Evolutionary conservation across 2,329 filamentous ascomycete species (phyloP).

Genomic region (Apiospora marii): DNA sequence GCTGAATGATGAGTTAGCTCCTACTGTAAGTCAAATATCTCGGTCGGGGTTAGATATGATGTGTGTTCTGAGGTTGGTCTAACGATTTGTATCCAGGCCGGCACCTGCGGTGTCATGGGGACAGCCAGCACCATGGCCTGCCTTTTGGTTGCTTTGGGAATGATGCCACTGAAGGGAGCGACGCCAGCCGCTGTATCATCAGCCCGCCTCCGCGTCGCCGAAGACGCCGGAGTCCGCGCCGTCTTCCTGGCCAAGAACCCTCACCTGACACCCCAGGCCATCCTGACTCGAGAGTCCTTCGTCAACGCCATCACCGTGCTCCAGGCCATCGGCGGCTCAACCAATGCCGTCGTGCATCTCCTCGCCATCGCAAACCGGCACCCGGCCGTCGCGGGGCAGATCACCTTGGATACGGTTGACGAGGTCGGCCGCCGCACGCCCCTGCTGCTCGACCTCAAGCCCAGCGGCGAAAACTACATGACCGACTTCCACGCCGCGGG

Average conservation of each 20-base stretch:
- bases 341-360: conserved; percentile 86
- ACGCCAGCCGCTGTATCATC: conserved; percentile 82
- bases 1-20: conserved; percentile 77
- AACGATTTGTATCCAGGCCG: conserved; percentile 53
- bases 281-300: conserved; percentile 79
- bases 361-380: conserved; percentile 82
- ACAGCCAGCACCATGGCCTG: conserved; percentile 92
- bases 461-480: conserved; percentile 87
- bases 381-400: conserved; percentile 66
- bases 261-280: conserved; percentile 71
- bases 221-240: conserved; percentile 73
- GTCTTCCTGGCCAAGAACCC: conserved; percentile 70
- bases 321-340: conserved; percentile 85
- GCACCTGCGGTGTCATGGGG: conserved; percentile 91
- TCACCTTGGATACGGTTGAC: conserved; percentile 83
- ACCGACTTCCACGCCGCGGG: conserved; percentile 90
- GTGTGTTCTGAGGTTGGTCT: not conserved
- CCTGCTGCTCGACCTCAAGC: conserved; percentile 85
- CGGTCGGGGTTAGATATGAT: not conserved
- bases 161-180: conserved; percentile 79
- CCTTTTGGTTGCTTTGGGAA: conserved; percentile 81
- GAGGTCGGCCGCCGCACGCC: conserved; percentile 80
- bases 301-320: conserved; percentile 87
- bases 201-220: conserved; percentile 81
- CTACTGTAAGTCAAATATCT: conserved; percentile 58